These are phyloP conservation scores for Schrenkiella parvula DNA, from an alignment of 345 rosid genomes.

Conservation along the genomic window DNA sequence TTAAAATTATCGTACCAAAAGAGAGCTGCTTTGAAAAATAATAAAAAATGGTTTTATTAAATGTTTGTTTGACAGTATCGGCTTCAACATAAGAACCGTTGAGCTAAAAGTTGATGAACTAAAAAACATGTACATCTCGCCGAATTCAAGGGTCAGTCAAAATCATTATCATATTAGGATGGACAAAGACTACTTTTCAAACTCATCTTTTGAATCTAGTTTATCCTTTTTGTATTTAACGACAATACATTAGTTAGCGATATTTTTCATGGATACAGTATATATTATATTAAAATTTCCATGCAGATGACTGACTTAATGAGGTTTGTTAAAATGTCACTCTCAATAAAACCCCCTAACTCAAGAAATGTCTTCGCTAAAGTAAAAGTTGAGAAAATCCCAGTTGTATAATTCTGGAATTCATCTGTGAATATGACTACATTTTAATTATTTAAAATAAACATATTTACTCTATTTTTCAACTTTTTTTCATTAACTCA, in stretches of 20 bases:
- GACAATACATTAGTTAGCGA: slow-evolving; percentile 14
- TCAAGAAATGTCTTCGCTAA: slow-evolving; percentile 22
- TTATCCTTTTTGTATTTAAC: slow-evolving; percentile 20
- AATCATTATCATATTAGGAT: slow-evolving; percentile 5
- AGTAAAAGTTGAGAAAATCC: slow-evolving; percentile 12
- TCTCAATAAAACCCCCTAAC: slow-evolving; percentile 26
- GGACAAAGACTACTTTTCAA: slow-evolving; percentile 17
- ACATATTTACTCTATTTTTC: not conserved
- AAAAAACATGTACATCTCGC: slow-evolving; percentile 11
- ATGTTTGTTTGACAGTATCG: not conserved
- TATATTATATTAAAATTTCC: not conserved
- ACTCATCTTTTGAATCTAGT: not conserved
- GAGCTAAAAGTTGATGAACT: slow-evolving; percentile 37
- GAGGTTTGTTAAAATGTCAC: slow-evolving; percentile 35
- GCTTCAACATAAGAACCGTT: slow-evolving; percentile 22
- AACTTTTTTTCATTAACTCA: not conserved
- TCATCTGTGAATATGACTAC: not conserved
- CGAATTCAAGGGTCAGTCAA: slow-evolving; percentile 22
- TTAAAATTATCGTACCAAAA: slow-evolving; percentile 11
- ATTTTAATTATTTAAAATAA: not conserved
- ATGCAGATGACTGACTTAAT: slow-evolving; percentile 30
- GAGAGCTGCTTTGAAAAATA: not conserved
- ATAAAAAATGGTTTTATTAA: not conserved
- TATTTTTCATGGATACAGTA: not conserved
- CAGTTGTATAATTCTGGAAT: slow-evolving; percentile 26